These are phyloP conservation scores for Penicillium aurantiogriseum DNA, from an alignment of 2,329 filamentous ascomycete species.

Conservation along the genomic window DNA sequence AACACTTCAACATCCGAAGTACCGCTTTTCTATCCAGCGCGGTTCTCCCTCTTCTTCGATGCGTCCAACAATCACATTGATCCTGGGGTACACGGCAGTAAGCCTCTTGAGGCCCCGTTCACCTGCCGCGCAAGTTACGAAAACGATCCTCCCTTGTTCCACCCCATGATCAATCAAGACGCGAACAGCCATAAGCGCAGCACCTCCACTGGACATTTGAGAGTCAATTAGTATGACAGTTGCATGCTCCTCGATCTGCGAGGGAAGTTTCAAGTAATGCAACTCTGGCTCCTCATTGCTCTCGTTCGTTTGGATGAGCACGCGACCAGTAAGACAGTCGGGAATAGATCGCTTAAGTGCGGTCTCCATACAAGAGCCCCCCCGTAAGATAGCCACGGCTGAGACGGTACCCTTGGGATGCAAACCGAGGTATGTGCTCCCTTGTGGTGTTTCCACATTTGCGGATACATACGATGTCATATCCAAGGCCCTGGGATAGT, in stretches of 20 bases:
- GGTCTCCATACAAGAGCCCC: conserved; percentile 83
- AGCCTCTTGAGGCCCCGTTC: conserved; percentile 79
- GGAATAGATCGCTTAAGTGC: conserved; percentile 87
- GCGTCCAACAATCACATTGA: conserved; percentile 81
- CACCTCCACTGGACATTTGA: conserved; percentile 90
- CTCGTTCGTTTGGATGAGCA: conserved; percentile 86
- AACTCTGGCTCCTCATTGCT: conserved; percentile 87
- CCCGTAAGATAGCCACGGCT: conserved; percentile 83
- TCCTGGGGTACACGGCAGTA: conserved; percentile 81
- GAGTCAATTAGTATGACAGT: conserved; percentile 85
- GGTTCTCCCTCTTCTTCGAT: conserved; percentile 79
- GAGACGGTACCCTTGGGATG: conserved; percentile 70
- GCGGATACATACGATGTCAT: conserved; percentile 67
- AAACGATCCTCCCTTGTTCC: conserved; percentile 75
- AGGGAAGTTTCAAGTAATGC: conserved; percentile 79
- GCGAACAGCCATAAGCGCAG: conserved; percentile 87
- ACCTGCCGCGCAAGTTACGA: conserved; percentile 90
- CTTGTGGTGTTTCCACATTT: conserved; percentile 68
- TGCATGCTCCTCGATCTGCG: conserved; percentile 70
- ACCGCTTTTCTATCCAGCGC: conserved; percentile 85
- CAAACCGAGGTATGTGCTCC: conserved; percentile 69
- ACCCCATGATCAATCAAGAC: conserved; percentile 96
- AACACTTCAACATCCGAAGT: conserved; percentile 71
- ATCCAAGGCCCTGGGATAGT: conserved; percentile 64
- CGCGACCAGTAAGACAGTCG: conserved; percentile 82